Conservation (phyloP, 2,329 filamentous ascomycete species). For the Aspergillus transmontanensis region DNA sequence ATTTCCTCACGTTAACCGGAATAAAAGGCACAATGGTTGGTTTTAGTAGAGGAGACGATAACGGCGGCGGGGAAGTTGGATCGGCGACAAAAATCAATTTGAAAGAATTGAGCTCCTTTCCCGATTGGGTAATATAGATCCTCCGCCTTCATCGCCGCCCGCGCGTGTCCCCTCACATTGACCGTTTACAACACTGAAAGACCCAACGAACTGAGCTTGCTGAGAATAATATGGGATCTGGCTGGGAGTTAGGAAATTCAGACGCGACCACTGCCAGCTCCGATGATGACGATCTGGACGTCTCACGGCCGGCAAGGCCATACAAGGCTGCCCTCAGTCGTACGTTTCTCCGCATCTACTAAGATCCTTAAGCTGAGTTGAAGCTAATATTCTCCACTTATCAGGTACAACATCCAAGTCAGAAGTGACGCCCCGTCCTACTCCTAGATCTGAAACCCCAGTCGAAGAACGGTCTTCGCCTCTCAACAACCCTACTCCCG, state of each 20-base stretch:
- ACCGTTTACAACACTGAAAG: not conserved
- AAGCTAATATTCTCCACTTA: constrained; percentile 22
- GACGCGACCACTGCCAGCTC: constrained; percentile 33
- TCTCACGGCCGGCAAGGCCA: constrained; percentile 29
- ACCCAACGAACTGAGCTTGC: not conserved
- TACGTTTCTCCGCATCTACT: constrained; percentile 12
- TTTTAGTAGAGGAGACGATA: not conserved
- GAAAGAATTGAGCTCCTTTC: constrained; percentile 10
- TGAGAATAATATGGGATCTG: constrained; percentile 26
- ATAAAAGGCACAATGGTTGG: not conserved
- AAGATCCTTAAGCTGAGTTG: not conserved
- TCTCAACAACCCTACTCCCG: constrained; percentile 14
- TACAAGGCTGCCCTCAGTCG: constrained; percentile 5
- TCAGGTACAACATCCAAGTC: not conserved
- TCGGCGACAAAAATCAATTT: constrained; percentile 12
- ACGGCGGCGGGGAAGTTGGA: not conserved
- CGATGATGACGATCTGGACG: constrained; percentile 49
- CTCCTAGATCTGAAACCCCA: not conserved
- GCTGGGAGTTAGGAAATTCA: constrained; percentile 27
- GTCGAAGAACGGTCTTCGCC: constrained; percentile 15
- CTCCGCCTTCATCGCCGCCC: constrained; percentile 21
- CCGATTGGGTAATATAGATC: constrained; percentile 4
- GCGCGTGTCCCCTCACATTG: not conserved
- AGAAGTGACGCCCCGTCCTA: constrained; percentile 2
- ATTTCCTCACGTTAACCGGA: not conserved